A percentile compares a stretch with the other conserved stretches of the same genome.
Evolutionary conservation across 2,329 filamentous ascomycete genomes (phyloP).

Genomic region (Alternaria conjuncta): DNA sequence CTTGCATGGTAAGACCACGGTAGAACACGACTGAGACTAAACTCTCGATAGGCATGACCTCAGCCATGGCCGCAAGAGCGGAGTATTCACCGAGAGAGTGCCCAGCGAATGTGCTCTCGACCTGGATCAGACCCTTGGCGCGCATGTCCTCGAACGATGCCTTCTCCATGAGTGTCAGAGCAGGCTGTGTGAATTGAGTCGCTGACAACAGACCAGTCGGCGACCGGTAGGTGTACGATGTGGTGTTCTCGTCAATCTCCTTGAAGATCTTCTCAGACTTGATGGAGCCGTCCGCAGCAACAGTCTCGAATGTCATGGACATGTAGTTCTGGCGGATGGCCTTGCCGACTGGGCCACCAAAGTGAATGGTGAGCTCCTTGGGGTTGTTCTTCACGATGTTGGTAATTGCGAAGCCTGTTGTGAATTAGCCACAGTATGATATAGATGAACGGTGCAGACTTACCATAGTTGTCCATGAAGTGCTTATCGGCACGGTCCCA

Average conservation of each 20-base stretch:
- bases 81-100: constrained; percentile 99
- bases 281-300: constrained; percentile 86
- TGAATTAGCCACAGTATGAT: constrained; percentile 21
- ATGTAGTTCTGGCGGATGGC: constrained; percentile 99
- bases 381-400: constrained; percentile 99
- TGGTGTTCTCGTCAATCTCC: constrained; percentile 89
- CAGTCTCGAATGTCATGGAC: constrained; percentile 99
- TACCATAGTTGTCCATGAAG: constrained; percentile 98
- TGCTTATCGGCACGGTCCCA: constrained; percentile 93
- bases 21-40: constrained; percentile 99
- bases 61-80: constrained; percentile 90
- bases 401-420: constrained; percentile 88
- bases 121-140: constrained; percentile 91
- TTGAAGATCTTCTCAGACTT: constrained; percentile 99
- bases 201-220: constrained; percentile 93
- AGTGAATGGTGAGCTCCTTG: constrained; percentile 97
- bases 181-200: constrained; percentile 98
- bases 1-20: constrained; percentile 98
- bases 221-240: constrained; percentile 95
- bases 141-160: constrained; percentile 99
- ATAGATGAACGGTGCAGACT: constrained; percentile 15
- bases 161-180: constrained; percentile 98
- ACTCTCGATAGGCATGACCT: constrained; percentile 99
- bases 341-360: constrained; percentile 95
- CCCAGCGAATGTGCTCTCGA: constrained; percentile 96